These are phyloP conservation scores for Wallacemonas sp. DNA, from an alignment of 208 protist species.

Conservation along the genomic window DNA sequence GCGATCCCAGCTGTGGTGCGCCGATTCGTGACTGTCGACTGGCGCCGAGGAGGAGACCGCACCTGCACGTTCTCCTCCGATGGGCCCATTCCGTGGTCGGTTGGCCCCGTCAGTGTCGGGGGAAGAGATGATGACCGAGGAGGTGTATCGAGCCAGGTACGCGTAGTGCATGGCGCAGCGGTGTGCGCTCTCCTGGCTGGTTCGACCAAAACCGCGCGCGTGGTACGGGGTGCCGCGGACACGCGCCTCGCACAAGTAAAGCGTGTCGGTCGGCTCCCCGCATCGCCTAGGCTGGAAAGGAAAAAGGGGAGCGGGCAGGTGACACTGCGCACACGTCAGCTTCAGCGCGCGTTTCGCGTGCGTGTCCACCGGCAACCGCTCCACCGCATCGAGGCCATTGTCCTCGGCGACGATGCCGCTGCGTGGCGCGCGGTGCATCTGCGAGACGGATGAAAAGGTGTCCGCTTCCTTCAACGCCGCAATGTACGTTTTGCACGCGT, in stretches of 20 bases:
- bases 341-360: slow-evolving; percentile 31
- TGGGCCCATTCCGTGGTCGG: too few species aligned
- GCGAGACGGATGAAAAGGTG: slow-evolving; percentile 21
- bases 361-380: slow-evolving; percentile 31
- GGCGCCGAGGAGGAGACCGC: background rate
- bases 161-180: slow-evolving; percentile 82
- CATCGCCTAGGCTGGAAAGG: slow-evolving; percentile 49
- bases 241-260: slow-evolving; percentile 44
- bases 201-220: slow-evolving; percentile 50
- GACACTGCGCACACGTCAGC: slow-evolving; percentile 31
- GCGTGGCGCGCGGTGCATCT: slow-evolving; percentile 24
- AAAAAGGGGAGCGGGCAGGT: slow-evolving; percentile 43
- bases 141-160: slow-evolving; percentile 40
- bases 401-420: slow-evolving; percentile 32
- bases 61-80: too few species aligned
- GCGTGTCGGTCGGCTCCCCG: slow-evolving; percentile 28
- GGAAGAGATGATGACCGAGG: too few species aligned
- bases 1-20: background rate
- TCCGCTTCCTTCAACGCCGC: background rate
- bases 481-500: slow-evolving; percentile 25
- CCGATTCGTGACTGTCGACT: background rate
- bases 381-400: slow-evolving; percentile 27
- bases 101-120: too few species aligned
- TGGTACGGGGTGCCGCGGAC: slow-evolving; percentile 72
- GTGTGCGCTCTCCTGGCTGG: slow-evolving; percentile 34